These are phyloP conservation scores for Zoysia japonica DNA, from an alignment of 176 grass and related monocot species.

Conservation along the genomic window DNA sequence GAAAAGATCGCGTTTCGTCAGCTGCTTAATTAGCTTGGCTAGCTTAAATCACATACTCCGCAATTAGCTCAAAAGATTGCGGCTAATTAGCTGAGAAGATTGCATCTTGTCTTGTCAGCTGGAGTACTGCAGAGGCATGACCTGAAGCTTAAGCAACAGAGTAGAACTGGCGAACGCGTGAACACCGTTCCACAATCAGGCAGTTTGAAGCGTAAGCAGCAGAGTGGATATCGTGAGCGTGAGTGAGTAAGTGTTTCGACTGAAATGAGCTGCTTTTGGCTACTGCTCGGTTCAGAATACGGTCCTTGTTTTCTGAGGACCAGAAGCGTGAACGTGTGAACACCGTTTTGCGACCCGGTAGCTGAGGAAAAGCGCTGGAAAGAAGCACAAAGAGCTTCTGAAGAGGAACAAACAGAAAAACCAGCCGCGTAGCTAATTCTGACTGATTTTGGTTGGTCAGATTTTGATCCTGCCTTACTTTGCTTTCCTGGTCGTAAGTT, in stretches of 20 bases:
- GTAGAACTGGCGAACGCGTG: neutral
- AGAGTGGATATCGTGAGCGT: too few species aligned
- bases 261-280: too few species aligned
- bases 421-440: neutral
- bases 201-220: too few species aligned
- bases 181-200: neutral
- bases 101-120: too few species aligned
- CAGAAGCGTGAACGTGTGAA: neutral
- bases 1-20: neutral
- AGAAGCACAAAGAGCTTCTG: neutral
- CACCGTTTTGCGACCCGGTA: neutral
- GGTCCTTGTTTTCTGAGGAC: neutral
- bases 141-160: neutral
- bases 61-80: too few species aligned
- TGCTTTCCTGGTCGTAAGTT: neutral
- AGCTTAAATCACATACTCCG: too few species aligned
- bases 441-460: constrained; percentile 14
- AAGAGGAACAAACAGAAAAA: neutral
- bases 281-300: neutral
- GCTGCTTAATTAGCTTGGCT: neutral
- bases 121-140: too few species aligned
- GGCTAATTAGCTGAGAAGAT: too few species aligned
- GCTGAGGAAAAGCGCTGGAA: neutral
- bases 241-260: too few species aligned
- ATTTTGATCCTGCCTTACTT: neutral